phyloP scores from a whole-genome alignment of 1,284 basidiomycete genomes.

The Austropuccinia psidii region DNA sequence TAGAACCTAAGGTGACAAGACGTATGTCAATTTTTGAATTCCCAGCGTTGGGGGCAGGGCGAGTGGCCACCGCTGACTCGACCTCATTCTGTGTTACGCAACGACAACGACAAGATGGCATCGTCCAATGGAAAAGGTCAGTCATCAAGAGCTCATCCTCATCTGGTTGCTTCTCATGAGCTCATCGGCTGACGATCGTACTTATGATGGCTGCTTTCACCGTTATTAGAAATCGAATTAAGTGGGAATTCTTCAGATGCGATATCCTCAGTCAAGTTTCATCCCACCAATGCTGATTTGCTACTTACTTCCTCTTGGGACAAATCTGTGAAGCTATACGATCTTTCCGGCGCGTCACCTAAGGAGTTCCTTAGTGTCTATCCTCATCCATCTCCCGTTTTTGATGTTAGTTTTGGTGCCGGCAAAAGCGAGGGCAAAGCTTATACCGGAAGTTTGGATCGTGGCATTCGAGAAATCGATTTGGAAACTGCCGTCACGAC shows the following conservation, averaged over 20 bases:
- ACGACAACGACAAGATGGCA: too few species aligned
- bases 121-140: too few species aligned
- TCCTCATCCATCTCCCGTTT: slow-evolving; percentile 24
- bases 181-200: too few species aligned
- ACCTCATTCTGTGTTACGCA: too few species aligned
- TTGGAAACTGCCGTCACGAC: neutral
- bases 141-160: too few species aligned
- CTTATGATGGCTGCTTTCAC: too few species aligned
- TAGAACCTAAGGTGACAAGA: too few species aligned
- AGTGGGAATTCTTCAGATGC: slow-evolving; percentile 22
- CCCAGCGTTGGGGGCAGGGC: too few species aligned
- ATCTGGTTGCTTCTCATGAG: too few species aligned
- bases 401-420: slow-evolving; percentile 27
- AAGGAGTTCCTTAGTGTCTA: slow-evolving; percentile 13
- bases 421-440: slow-evolving; percentile 25
- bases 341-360: neutral
- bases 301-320: slow-evolving; percentile 34
- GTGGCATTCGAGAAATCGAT: slow-evolving; percentile 35
- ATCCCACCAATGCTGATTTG: slow-evolving; percentile 28
- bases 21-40: too few species aligned
- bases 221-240: slow-evolving; percentile 27
- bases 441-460: slow-evolving; percentile 28
- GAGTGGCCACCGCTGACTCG: too few species aligned
- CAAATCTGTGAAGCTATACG: slow-evolving; percentile 24
- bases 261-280: slow-evolving; percentile 28